A percentile compares a stretch with the other conserved stretches of the same genome.
phyloP scores from a whole-genome alignment of 768 basidiomycete species.

The Grammothele lineata region DNA sequence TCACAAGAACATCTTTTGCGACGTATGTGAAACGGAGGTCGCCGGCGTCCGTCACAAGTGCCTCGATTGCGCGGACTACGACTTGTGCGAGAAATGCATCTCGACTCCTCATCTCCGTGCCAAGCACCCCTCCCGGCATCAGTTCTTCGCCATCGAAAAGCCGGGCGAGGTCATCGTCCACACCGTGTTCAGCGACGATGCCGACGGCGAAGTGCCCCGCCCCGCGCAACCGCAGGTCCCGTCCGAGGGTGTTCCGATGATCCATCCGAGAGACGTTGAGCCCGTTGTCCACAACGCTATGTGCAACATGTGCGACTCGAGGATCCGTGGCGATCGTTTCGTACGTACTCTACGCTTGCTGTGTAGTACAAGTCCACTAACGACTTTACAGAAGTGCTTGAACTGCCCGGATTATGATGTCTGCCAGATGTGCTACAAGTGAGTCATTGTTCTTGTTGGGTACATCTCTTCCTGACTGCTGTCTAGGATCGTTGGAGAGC shows the following conservation, averaged over 20 bases:
- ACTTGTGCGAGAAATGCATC: conserved; percentile 20
- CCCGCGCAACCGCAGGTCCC: neutral
- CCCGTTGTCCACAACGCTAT: conserved; percentile 54
- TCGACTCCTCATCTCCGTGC: conserved; percentile 8
- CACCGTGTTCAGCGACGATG: conserved; percentile 45
- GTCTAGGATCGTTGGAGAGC: conserved; percentile 57
- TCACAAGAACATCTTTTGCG: conserved; percentile 61
- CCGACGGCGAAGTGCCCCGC: conserved; percentile 21
- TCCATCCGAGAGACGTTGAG: conserved; percentile 1
- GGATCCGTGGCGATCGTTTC: conserved; percentile 67
- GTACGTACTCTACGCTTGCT: conserved; percentile 38
- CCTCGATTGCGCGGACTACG: conserved; percentile 55
- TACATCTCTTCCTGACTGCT: neutral
- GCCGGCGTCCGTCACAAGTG: conserved; percentile 77
- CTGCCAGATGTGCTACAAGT: conserved; percentile 68
- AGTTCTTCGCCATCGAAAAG: conserved; percentile 65
- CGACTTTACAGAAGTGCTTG: conserved; percentile 59
- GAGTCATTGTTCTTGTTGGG: conserved; percentile 8
- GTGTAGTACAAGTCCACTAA: neutral
- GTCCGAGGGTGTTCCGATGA: neutral
- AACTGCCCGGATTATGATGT: conserved; percentile 83
- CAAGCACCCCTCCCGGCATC: conserved; percentile 47
- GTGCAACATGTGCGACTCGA: conserved; percentile 76
- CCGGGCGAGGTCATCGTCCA: conserved; percentile 66
- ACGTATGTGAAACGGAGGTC: conserved; percentile 53